Conservation (phyloP, 768 basidiomycete species). For the Trametes cingulata region DNA sequence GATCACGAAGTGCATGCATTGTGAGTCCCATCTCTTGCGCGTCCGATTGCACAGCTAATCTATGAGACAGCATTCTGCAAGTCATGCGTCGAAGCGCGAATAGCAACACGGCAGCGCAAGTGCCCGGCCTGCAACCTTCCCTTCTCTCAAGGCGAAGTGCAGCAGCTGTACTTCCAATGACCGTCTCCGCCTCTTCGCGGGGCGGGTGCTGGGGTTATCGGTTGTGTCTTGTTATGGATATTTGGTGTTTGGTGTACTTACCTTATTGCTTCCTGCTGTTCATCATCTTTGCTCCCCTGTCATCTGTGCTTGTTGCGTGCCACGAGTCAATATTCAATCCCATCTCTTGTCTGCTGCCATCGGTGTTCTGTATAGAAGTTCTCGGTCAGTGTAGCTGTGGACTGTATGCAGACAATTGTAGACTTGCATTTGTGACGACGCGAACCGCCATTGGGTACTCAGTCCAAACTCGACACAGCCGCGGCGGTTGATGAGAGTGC, state of each 20-base stretch:
- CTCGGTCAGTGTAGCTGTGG: too few relatives aligned
- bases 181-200: neutral
- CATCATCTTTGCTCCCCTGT: neutral
- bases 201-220: conserved; percentile 23
- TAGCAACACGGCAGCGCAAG: conserved; percentile 88
- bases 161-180: conserved; percentile 60
- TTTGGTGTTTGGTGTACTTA: conserved; percentile 12
- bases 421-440: too few relatives aligned
- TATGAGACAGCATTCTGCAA: conserved; percentile 73
- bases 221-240: neutral
- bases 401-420: too few relatives aligned
- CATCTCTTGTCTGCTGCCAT: neutral
- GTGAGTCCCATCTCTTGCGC: too few relatives aligned
- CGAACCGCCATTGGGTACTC: too few relatives aligned
- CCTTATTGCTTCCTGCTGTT: conserved; percentile 6
- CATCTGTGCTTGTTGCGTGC: neutral
- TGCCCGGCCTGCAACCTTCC: conserved; percentile 85
- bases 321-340: neutral
- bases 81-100: conserved; percentile 81
- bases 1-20: conserved; percentile 89
- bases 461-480: too few relatives aligned
- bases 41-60: too few relatives aligned
- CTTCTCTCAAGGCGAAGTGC: conserved; percentile 87
- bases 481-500: too few relatives aligned
- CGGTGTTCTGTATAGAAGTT: neutral